These are phyloP conservation scores for Magnolia officinalis DNA, from an alignment of 164 flowering plant species.

Conservation along the genomic window DNA sequence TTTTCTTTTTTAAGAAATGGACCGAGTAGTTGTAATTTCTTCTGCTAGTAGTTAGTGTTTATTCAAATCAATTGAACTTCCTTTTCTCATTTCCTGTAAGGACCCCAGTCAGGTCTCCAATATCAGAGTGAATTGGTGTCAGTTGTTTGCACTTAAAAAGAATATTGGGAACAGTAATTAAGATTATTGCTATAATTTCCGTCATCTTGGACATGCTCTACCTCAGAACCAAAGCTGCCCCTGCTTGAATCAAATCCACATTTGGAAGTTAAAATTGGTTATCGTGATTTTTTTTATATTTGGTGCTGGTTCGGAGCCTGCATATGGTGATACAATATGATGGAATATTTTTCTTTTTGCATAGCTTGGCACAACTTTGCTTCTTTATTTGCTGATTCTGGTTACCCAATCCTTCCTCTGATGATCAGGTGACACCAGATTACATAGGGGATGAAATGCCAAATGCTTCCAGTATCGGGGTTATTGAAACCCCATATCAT, in stretches of 20 bases:
- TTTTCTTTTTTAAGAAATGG: not conserved
- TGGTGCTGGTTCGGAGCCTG: too few relatives aligned
- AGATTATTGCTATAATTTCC: too few relatives aligned
- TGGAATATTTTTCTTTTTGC: not conserved
- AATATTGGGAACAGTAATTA: too few relatives aligned
- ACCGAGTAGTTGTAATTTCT: not conserved
- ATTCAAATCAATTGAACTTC: not conserved
- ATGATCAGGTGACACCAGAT: constrained; percentile 19
- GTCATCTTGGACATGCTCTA: too few relatives aligned
- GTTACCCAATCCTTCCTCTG: not conserved
- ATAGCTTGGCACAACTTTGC: not conserved
- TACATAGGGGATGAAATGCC: constrained; percentile 14
- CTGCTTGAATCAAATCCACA: too few relatives aligned
- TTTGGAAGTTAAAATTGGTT: too few relatives aligned
- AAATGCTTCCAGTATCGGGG: constrained; percentile 21
- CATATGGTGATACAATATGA: not conserved
- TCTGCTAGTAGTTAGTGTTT: not conserved
- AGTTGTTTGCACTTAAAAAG: constrained; percentile 14
- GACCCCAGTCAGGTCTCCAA: too few relatives aligned
- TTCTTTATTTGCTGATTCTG: not conserved
- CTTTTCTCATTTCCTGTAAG: not conserved
- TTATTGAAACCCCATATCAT: constrained; percentile 42
- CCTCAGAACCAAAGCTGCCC: too few relatives aligned
- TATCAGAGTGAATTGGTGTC: not conserved
- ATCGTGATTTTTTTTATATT: too few relatives aligned